Conservation (phyloP, 2,329 filamentous ascomycete species). For the Ceratocystiopsis minuta region DNA sequence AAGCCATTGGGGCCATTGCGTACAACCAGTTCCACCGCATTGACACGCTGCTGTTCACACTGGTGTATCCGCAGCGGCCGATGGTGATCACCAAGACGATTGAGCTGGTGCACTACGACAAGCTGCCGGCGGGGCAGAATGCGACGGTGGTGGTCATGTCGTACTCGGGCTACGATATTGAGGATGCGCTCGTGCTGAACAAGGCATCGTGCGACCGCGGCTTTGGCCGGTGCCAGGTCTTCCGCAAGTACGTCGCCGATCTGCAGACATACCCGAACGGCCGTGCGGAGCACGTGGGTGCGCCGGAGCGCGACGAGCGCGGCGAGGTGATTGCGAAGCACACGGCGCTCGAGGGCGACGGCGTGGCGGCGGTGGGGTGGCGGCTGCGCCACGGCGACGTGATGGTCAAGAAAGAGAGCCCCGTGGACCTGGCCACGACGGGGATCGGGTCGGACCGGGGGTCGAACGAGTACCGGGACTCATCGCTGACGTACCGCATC, state of each 20-base stretch:
- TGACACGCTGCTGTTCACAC: constrained; percentile 85
- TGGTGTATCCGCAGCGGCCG: constrained; percentile 93
- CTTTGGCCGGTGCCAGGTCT: constrained; percentile 94
- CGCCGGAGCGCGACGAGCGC: constrained; percentile 41
- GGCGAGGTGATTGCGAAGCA: constrained; percentile 48
- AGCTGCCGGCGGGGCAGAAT: constrained; percentile 89
- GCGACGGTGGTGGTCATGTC: constrained; percentile 98
- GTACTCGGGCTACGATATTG: constrained; percentile 97
- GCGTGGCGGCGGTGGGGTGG: constrained; percentile 72
- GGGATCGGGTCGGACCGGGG: constrained; percentile 51
- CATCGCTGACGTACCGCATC: constrained; percentile 61
- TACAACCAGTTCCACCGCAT: constrained; percentile 97
- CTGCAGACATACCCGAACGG: constrained; percentile 82
- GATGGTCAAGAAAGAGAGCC: constrained; percentile 80
- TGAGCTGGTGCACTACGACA: constrained; percentile 91
- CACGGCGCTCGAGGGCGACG: constrained; percentile 62
- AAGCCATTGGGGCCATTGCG: constrained; percentile 95
- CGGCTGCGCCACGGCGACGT: constrained; percentile 62
- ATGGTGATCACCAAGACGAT: constrained; percentile 97
- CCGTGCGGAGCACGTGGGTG: constrained; percentile 46
- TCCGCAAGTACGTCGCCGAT: constrained; percentile 78
- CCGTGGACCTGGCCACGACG: constrained; percentile 56
- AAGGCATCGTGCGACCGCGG: constrained; percentile 90
- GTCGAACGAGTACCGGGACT: constrained; percentile 46
- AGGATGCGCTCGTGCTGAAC: constrained; percentile 92